A percentile compares a stretch with the other conserved stretches of the same genome.
Evolutionary conservation across 306 rosid species (phyloP).

Genomic region (Adenanthera pavonina): DNA sequence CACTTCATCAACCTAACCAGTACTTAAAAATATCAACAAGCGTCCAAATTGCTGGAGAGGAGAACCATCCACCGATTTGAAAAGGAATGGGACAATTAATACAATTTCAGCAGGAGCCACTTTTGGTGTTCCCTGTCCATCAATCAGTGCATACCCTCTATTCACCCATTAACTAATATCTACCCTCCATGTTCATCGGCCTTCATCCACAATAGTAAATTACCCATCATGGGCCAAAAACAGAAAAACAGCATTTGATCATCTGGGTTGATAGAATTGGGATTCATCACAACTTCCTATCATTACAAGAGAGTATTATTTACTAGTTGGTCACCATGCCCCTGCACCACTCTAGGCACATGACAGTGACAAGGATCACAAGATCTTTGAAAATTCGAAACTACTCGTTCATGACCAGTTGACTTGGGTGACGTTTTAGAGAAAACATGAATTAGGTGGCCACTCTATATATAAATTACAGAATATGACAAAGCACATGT

Average conservation of each 20-base stretch:
- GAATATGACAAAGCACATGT: background rate
- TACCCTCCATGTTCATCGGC: background rate
- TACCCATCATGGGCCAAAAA: background rate
- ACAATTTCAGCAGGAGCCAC: slow-evolving; percentile 13
- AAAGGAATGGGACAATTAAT: slow-evolving; percentile 25
- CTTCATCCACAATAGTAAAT: slow-evolving; percentile 6
- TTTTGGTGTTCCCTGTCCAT: slow-evolving; percentile 27
- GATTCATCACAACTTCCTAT: background rate
- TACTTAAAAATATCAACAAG: slow-evolving; percentile 23
- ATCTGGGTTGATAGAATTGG: background rate
- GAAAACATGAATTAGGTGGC: background rate
- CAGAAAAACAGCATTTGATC: background rate
- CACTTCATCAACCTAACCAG: slow-evolving; percentile 38
- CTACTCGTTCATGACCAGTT: background rate
- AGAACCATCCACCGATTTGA: slow-evolving; percentile 13
- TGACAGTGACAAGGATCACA: background rate
- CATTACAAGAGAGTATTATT: too few species aligned
- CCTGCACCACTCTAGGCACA: background rate
- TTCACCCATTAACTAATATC: background rate
- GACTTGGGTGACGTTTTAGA: slow-evolving; percentile 9
- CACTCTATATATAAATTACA: background rate
- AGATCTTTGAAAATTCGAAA: slow-evolving; percentile 3
- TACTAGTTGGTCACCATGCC: background rate
- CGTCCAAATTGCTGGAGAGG: slow-evolving; percentile 43
- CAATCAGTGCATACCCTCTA: slow-evolving; percentile 3